These are phyloP conservation scores for Magnusiomyces tetraspermus DNA, from an alignment of 1,139 yeast genomes.

Conservation along the genomic window DNA sequence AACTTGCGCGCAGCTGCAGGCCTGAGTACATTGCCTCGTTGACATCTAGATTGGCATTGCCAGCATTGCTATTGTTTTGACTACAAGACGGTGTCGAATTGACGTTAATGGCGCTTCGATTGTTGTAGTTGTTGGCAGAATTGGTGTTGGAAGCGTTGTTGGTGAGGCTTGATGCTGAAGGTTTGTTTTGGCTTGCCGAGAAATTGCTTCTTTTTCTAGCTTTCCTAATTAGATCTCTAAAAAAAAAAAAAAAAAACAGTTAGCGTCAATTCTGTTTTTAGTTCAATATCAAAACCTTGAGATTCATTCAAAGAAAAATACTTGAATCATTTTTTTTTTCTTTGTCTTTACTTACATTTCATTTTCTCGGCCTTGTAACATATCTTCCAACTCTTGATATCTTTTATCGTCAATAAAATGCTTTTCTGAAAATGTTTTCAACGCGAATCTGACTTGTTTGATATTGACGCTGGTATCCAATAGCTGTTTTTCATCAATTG, in stretches of 20 bases:
- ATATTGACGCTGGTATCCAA: conserved; percentile 37
- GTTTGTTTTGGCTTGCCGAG: neutral
- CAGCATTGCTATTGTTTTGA: neutral
- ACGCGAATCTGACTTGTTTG: conserved; percentile 27
- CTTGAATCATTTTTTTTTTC: neutral
- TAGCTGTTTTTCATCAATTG: neutral
- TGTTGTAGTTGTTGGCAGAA: neutral
- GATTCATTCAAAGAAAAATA: neutral
- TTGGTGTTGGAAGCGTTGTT: neutral
- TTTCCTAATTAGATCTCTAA: conserved; percentile 4
- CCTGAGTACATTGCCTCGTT: neutral
- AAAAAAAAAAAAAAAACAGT: conserved; percentile 6
- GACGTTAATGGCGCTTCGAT: neutral
- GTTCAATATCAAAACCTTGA: neutral
- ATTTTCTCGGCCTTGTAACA: conserved; percentile 9
- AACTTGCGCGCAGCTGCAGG: neutral
- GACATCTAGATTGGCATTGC: neutral
- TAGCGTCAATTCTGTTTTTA: neutral
- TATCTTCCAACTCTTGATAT: conserved; percentile 12
- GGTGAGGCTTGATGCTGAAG: no score
- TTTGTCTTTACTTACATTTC: conserved; percentile 11
- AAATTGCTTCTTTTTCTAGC: conserved; percentile 16
- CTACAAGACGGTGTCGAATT: neutral
- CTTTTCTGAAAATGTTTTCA: conserved; percentile 19
- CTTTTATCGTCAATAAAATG: conserved; percentile 15